Evolutionary conservation across 306 rosid species (phyloP).

Genomic region (Herpetospermum pedunculosum): DNA sequence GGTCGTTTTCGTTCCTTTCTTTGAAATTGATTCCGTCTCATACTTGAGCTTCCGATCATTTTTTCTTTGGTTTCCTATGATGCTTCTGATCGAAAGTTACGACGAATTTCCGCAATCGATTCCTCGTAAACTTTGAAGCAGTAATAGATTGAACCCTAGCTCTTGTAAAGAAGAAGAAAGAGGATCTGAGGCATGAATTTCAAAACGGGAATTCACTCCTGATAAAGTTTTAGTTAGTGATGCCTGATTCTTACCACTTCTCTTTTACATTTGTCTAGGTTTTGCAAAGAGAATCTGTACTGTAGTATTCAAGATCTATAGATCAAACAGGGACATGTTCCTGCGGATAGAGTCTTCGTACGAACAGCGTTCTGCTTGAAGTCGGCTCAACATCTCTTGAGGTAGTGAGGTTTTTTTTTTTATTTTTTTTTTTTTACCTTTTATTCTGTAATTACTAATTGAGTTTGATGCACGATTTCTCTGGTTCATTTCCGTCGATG

Average conservation of each 20-base stretch:
- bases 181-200: not conserved
- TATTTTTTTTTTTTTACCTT: not conserved
- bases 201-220: not conserved
- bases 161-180: not conserved
- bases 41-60: not conserved
- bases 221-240: not conserved
- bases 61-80: not conserved
- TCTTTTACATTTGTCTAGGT: slow-evolving; percentile 33
- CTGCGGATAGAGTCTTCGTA: slow-evolving; percentile 47
- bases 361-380: slow-evolving; percentile 36
- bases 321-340: slow-evolving; percentile 39
- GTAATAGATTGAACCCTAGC: not conserved
- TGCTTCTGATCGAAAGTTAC: not conserved
- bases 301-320: slow-evolving; percentile 42
- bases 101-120: not conserved
- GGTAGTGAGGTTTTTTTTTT: slow-evolving; percentile 21
- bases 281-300: slow-evolving; percentile 50
- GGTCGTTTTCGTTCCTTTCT: not conserved
- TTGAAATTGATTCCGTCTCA: not conserved
- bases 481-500: not conserved
- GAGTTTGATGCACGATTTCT: not conserved
- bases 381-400: slow-evolving; percentile 44
- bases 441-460: not conserved
- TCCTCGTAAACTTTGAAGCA: not conserved
- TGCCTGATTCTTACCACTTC: not conserved